Evolutionary conservation across 768 basidiomycete genomes (phyloP).

Genomic region (Neoboletus brunneissimus): DNA sequence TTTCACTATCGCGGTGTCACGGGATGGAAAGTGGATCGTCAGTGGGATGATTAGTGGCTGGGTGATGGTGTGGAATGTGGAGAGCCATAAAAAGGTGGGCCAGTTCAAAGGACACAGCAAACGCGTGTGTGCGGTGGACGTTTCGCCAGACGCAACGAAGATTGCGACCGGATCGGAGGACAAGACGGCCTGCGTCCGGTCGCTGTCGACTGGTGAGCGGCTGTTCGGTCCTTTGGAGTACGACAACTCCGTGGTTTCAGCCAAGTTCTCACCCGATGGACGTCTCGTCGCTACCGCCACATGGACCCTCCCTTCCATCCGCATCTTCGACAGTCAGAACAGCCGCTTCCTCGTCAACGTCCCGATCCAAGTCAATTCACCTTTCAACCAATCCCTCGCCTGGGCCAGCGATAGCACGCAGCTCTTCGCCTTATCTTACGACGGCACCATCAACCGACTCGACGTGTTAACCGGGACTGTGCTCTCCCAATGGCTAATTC

Average conservation of each 20-base stretch:
- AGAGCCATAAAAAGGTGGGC: not conserved
- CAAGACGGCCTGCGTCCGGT: not conserved
- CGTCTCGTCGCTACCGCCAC: not conserved
- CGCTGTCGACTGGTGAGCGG: not conserved
- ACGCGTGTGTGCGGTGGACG: not conserved
- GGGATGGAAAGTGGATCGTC: not conserved
- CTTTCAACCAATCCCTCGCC: not conserved
- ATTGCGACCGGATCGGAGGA: not conserved
- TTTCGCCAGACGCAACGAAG: not conserved
- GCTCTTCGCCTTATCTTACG: not conserved
- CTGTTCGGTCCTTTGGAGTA: not conserved
- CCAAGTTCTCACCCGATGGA: conserved; percentile 6
- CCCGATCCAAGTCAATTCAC: not conserved
- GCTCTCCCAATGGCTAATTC: not conserved
- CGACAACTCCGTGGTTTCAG: not conserved
- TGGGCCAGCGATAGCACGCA: not conserved
- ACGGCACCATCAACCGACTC: not conserved
- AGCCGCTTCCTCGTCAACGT: not conserved
- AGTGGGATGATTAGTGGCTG: not conserved
- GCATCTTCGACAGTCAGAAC: not conserved
- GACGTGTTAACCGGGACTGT: not conserved
- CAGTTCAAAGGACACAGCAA: not conserved
- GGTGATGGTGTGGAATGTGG: not conserved
- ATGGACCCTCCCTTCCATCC: not conserved
- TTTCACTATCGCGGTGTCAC: not conserved